Evolutionary conservation across 257 asterid genomes (phyloP).

Genomic region (Rehmannia glutinosa): DNA sequence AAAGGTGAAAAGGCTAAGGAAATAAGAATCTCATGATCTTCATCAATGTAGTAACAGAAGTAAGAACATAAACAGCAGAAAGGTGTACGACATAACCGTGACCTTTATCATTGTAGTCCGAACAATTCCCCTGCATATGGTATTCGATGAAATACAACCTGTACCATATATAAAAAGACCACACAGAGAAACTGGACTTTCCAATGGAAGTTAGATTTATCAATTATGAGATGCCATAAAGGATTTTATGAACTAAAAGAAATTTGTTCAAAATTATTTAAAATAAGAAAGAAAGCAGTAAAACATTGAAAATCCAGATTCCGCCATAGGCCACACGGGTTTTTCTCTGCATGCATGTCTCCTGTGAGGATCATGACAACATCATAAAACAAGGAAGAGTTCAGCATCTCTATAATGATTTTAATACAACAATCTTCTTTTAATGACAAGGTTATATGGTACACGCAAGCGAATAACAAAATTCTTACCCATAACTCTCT

Average conservation of each 20-base stretch:
- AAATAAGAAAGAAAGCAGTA: background rate
- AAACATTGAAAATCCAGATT: background rate
- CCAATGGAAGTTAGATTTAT: background rate
- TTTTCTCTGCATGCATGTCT: background rate
- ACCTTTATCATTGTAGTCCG: background rate
- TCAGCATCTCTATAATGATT: background rate
- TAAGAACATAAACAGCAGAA: background rate
- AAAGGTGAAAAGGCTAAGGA: background rate
- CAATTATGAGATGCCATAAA: background rate
- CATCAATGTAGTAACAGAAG: background rate
- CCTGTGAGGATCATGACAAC: background rate
- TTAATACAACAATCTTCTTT: background rate
- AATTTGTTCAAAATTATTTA: background rate
- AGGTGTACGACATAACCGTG: background rate
- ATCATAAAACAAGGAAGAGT: background rate
- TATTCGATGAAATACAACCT: background rate
- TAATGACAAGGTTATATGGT: background rate
- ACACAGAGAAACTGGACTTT: conserved; percentile 10
- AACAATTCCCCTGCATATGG: background rate
- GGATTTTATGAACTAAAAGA: background rate
- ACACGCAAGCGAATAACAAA: conserved; percentile 5
- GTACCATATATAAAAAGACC: background rate
- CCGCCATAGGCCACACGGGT: background rate
- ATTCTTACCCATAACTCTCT: background rate
- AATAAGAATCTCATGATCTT: background rate